phyloP scores from a whole-genome alignment of 129 eudicot species.

The Lactuca sativa region DNA sequence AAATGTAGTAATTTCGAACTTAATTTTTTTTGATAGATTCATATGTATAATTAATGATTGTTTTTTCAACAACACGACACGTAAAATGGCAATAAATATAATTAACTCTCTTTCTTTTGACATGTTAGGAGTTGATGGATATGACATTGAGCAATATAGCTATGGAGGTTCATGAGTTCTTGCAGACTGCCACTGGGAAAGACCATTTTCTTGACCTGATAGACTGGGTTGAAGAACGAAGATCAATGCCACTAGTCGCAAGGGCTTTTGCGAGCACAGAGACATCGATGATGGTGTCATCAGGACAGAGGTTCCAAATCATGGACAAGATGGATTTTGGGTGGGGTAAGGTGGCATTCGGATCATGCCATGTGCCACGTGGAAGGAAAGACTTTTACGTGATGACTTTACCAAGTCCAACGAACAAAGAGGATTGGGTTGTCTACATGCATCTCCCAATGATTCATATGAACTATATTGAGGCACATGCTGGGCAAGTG shows the following conservation, averaged over 20 bases:
- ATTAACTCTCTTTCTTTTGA: no score
- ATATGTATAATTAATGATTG: no score
- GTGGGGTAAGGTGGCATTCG: slow-evolving; percentile 58
- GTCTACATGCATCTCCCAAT: slow-evolving; percentile 55
- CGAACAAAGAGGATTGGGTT: slow-evolving; percentile 58
- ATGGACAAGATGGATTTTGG: slow-evolving; percentile 57
- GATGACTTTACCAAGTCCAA: slow-evolving; percentile 56
- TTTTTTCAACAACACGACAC: no score
- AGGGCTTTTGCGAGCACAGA: slow-evolving; percentile 29
- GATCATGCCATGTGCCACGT: slow-evolving; percentile 61
- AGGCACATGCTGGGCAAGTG: slow-evolving; percentile 34
- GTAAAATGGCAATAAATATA: no score
- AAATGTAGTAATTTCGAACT: background rate
- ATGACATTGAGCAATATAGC: slow-evolving; percentile 44
- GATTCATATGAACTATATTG: slow-evolving; percentile 47
- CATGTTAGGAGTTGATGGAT: slow-evolving; percentile 24
- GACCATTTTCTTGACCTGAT: slow-evolving; percentile 64
- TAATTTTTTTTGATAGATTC: background rate
- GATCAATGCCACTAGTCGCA: slow-evolving; percentile 41
- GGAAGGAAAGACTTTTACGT: slow-evolving; percentile 44
- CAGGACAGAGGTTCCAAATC: slow-evolving; percentile 43
- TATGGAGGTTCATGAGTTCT: slow-evolving; percentile 36
- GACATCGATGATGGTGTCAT: slow-evolving; percentile 50
- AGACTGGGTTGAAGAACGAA: slow-evolving; percentile 68
- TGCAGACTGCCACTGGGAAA: slow-evolving; percentile 30